A percentile compares a stretch with the other conserved stretches of the same genome.
Conservation (phyloP, 2,329 filamentous ascomycete species). For the Emericellopsis cladophorae region DNA sequence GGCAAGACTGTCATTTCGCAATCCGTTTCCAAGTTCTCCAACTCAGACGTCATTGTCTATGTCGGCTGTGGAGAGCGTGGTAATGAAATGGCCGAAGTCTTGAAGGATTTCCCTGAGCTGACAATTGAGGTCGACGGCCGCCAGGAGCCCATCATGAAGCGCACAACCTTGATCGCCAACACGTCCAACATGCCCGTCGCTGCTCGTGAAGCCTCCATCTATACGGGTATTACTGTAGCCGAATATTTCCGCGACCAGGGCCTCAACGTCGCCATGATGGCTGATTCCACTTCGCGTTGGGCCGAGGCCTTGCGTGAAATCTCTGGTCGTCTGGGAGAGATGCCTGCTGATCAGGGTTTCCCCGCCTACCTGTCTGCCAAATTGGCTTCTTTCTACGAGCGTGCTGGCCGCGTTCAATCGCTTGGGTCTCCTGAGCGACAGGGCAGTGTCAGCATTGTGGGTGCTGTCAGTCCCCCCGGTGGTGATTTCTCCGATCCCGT, state of each 20-base stretch:
- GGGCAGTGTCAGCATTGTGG: constrained; percentile 94
- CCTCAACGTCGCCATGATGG: constrained; percentile 99
- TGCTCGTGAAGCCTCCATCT: constrained; percentile 95
- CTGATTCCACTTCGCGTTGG: constrained; percentile 95
- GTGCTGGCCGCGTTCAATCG: constrained; percentile 75
- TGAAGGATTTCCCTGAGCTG: constrained; percentile 99
- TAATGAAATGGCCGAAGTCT: constrained; percentile 98
- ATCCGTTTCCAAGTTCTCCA: constrained; percentile 98
- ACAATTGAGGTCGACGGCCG: constrained; percentile 89
- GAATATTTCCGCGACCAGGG: constrained; percentile 98
- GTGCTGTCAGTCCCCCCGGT: constrained; percentile 90
- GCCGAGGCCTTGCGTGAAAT: constrained; percentile 97
- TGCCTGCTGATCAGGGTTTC: constrained; percentile 99
- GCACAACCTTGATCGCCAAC: constrained; percentile 94
- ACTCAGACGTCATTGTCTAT: constrained; percentile 97
- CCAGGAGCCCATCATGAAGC: constrained; percentile 99
- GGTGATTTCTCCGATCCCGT: constrained; percentile 99
- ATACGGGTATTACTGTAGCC: constrained; percentile 86
- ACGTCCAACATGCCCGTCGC: constrained; percentile 99
- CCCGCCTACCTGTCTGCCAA: constrained; percentile 94
- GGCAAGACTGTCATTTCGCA: constrained; percentile 99
- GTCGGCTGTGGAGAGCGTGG: constrained; percentile 88
- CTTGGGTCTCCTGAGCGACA: constrained; percentile 80
- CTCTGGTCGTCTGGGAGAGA: constrained; percentile 96
- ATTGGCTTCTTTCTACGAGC: constrained; percentile 97